phyloP scores from a whole-genome alignment of 2,329 filamentous ascomycete species.

The Colletotrichum australisinense region DNA sequence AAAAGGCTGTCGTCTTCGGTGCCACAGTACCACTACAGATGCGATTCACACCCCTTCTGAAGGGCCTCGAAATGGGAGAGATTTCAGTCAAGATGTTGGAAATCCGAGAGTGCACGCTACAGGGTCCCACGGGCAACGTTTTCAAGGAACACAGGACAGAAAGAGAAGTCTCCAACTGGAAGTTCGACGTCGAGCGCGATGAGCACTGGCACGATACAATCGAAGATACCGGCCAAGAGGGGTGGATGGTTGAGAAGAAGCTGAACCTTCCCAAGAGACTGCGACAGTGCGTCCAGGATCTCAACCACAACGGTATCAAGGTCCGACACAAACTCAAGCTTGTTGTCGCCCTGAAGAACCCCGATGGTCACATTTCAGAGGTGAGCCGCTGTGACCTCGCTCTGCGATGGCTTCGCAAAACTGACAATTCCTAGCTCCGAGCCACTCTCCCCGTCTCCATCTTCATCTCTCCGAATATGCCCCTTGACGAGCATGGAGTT shows the following conservation, averaged over 20 bases:
- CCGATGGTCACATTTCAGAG: slow-evolving; percentile 94
- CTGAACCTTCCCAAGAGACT: slow-evolving; percentile 84
- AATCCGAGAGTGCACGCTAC: slow-evolving; percentile 73
- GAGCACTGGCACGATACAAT: slow-evolving; percentile 78
- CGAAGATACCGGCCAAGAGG: slow-evolving; percentile 74
- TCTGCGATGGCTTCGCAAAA: neutral
- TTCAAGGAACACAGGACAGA: slow-evolving; percentile 71
- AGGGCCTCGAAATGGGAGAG: slow-evolving; percentile 87
- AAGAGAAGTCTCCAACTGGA: slow-evolving; percentile 72
- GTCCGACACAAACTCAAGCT: slow-evolving; percentile 93
- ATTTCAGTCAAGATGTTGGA: slow-evolving; percentile 86
- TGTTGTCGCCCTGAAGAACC: slow-evolving; percentile 91
- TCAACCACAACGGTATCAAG: slow-evolving; percentile 90
- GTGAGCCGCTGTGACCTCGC: slow-evolving; percentile 53
- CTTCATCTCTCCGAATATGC: slow-evolving; percentile 94
- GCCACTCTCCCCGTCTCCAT: slow-evolving; percentile 92
- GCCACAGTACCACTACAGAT: slow-evolving; percentile 88
- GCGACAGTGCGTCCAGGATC: slow-evolving; percentile 87
- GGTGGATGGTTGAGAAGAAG: slow-evolving; percentile 70
- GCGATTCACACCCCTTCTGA: slow-evolving; percentile 86
- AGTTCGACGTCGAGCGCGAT: slow-evolving; percentile 64
- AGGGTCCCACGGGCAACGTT: slow-evolving; percentile 56
- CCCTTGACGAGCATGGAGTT: slow-evolving; percentile 87
- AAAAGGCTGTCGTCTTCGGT: slow-evolving; percentile 94
- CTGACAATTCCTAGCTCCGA: slow-evolving; percentile 68